phyloP scores from a whole-genome alignment of 768 basidiomycete species.

The Auricularia sp. region DNA sequence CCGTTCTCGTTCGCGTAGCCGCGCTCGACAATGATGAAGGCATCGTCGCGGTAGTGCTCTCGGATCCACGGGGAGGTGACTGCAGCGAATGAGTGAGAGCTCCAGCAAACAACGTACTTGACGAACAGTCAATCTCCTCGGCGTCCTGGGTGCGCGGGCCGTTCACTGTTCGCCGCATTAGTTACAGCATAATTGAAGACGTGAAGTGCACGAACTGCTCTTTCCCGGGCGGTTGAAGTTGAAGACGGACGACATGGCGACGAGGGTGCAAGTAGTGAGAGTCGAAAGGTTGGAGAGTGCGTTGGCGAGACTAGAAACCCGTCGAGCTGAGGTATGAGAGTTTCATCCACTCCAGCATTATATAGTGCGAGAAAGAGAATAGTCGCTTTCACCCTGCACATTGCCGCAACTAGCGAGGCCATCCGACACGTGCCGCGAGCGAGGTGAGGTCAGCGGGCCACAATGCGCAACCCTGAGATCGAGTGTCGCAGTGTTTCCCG shows the following conservation, averaged over 20 bases:
- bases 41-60: not conserved
- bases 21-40: conserved; percentile 1
- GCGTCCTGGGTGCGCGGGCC: not conserved
- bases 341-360: too few species aligned
- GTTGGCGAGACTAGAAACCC: not conserved
- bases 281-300: not conserved
- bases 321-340: too few species aligned
- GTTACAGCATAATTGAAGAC: not conserved
- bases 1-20: conserved; percentile 2
- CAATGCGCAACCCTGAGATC: too few species aligned
- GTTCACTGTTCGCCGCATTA: not conserved
- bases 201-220: not conserved
- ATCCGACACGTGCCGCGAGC: too few species aligned
- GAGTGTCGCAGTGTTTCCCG: too few species aligned
- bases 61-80: not conserved
- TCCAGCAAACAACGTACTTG: not conserved
- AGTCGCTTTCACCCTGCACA: too few species aligned
- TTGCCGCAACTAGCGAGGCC: too few species aligned
- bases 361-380: too few species aligned
- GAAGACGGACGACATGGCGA: not conserved
- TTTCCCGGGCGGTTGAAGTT: not conserved
- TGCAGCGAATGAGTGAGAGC: not conserved
- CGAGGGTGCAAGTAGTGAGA: not conserved
- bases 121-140: conserved; percentile 1
- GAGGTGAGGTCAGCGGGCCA: too few species aligned